Conservation (phyloP, 2,329 filamentous ascomycete species). For the Pseudopithomyces maydicus region DNA sequence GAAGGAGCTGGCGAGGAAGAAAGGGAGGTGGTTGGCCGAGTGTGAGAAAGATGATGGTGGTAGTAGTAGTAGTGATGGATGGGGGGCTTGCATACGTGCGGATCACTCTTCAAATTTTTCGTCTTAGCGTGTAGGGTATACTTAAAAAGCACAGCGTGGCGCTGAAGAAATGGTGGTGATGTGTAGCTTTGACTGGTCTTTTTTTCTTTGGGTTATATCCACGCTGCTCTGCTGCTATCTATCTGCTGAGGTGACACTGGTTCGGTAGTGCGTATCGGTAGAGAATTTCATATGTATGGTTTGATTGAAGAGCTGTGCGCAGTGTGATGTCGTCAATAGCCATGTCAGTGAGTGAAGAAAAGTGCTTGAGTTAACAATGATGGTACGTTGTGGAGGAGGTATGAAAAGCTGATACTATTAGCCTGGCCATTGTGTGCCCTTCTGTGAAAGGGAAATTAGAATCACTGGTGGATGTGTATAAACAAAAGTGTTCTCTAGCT, state of each 20-base stretch:
- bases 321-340: too few species aligned
- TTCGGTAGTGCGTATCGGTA: background rate
- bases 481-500: too few species aligned
- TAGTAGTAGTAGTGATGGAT: background rate
- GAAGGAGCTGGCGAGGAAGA: background rate
- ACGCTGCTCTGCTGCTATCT: background rate
- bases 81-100: background rate
- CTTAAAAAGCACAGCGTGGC: slow-evolving; percentile 3
- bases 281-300: slow-evolving; percentile 1
- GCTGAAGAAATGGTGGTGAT: background rate
- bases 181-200: background rate
- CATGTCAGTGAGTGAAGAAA: too few species aligned
- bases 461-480: too few species aligned
- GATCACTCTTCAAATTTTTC: background rate
- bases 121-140: background rate
- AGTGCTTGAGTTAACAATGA: too few species aligned
- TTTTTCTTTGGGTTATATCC: background rate
- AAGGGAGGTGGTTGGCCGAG: background rate
- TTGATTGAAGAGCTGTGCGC: too few species aligned
- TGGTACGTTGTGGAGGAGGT: too few species aligned
- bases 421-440: background rate
- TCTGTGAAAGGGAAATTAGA: too few species aligned
- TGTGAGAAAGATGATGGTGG: too few species aligned
- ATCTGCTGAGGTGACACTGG: background rate
- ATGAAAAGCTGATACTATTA: background rate